Evolutionary conservation across 2,329 filamentous ascomycete species (phyloP).

Genomic region (Aspergillus costaricaensis): DNA sequence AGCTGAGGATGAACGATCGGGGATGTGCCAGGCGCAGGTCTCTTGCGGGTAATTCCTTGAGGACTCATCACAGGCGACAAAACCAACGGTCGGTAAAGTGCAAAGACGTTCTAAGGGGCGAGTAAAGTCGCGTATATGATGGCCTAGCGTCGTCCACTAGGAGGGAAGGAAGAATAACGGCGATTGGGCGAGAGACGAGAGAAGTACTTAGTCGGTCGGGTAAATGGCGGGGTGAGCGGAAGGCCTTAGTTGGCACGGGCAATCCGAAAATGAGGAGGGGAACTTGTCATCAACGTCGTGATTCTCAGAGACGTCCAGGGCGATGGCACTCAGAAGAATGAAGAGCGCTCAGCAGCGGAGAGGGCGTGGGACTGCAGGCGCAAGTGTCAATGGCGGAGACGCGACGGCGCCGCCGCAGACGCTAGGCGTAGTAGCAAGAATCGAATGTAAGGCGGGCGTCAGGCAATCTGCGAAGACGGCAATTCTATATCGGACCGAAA

Average conservation of each 20-base stretch:
- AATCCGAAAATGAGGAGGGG: constrained; percentile 7
- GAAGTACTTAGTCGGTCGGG: background rate
- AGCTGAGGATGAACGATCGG: constrained; percentile 61
- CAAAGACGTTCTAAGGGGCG: background rate
- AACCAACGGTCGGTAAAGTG: constrained; percentile 13
- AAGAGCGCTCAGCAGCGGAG: constrained; percentile 3
- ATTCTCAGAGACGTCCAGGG: background rate
- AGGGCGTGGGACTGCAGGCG: constrained; percentile 6
- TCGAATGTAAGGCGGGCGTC: constrained; percentile 8
- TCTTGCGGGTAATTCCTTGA: constrained; percentile 61
- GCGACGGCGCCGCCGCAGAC: constrained; percentile 19
- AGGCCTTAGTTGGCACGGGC: constrained; percentile 12
- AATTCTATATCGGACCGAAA: background rate
- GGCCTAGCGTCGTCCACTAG: background rate
- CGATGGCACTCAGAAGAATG: constrained; percentile 11
- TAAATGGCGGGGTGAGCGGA: constrained; percentile 3
- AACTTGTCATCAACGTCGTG: constrained; percentile 21
- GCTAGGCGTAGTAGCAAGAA: constrained; percentile 12
- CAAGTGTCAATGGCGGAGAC: constrained; percentile 16
- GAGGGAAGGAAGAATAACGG: background rate
- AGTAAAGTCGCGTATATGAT: background rate
- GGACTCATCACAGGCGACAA: constrained; percentile 38
- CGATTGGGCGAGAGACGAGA: background rate
- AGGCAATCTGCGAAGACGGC: background rate
- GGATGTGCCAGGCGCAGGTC: constrained; percentile 70